phyloP scores from a whole-genome alignment of 129 eudicot species.

The Flaveria robusta region DNA sequence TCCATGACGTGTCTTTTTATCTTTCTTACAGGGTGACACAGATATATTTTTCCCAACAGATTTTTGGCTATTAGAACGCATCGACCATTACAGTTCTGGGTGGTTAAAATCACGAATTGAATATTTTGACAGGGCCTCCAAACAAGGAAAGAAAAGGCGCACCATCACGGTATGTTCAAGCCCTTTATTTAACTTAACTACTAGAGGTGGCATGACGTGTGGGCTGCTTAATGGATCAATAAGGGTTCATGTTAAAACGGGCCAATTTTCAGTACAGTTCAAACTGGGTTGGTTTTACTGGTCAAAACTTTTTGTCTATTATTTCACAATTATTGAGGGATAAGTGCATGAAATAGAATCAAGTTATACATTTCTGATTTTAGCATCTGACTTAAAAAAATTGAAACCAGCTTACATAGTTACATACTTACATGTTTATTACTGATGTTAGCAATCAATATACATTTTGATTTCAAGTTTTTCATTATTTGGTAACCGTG shows the following conservation, averaged over 20 bases:
- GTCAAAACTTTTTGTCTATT: neutral
- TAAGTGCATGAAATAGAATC: neutral
- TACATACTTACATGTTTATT: neutral
- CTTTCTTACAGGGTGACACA: constrained; percentile 75
- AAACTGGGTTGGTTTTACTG: neutral
- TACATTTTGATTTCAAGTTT: too few species aligned
- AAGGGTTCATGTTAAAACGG: neutral
- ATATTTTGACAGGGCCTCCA: constrained; percentile 46
- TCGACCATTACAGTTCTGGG: constrained; percentile 91
- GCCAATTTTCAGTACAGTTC: neutral
- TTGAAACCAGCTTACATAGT: neutral
- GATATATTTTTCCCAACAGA: constrained; percentile 98
- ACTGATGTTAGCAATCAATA: too few species aligned
- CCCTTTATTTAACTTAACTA: neutral
- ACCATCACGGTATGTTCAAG: constrained; percentile 59
- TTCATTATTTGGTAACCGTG: too few species aligned
- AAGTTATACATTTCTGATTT: neutral
- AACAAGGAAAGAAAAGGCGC: constrained; percentile 87
- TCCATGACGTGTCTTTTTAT: neutral
- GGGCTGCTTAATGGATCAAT: neutral
- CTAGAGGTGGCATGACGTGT: neutral
- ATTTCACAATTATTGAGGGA: neutral
- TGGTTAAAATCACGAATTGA: constrained; percentile 54
- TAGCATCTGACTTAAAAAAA: neutral
- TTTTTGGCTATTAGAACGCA: constrained; percentile 82